A percentile compares a stretch with the other conserved stretches of the same genome.
phyloP scores from a whole-genome alignment of 208 protist species.

The Acanthamoeba rhysodes region DNA sequence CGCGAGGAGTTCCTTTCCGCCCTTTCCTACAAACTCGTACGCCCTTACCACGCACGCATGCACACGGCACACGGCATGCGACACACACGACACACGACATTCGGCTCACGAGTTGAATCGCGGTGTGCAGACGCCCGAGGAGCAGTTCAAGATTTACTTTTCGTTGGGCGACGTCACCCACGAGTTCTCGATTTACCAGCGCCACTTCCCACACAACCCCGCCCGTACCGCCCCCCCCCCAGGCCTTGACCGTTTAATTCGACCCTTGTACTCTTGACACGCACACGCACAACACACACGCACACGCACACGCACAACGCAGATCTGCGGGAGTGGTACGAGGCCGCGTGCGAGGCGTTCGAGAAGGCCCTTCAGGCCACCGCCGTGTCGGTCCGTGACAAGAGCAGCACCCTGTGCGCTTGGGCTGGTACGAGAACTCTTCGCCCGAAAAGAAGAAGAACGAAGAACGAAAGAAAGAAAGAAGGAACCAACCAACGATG shows the following conservation, averaged over 20 bases:
- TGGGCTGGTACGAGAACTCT: not conserved
- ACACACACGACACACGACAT: not conserved
- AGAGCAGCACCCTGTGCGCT: not conserved
- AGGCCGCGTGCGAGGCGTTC: not conserved
- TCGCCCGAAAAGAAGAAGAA: not conserved
- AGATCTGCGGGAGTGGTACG: not conserved
- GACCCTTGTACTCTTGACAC: not conserved
- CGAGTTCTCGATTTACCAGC: not conserved
- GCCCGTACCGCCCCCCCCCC: not conserved
- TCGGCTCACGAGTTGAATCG: not conserved
- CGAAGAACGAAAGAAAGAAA: too few species aligned
- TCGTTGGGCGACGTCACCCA: not conserved
- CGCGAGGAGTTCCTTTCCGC: conserved; percentile 25
- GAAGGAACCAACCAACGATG: too few species aligned
- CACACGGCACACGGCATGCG: not conserved
- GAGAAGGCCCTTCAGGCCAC: not conserved
- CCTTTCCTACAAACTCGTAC: not conserved
- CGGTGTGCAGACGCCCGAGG: not conserved
- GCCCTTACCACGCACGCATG: not conserved
- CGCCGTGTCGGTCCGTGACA: not conserved
- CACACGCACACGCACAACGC: not conserved
- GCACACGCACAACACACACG: too few species aligned
- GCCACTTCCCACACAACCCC: not conserved
- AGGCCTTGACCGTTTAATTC: not conserved
- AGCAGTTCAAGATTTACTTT: not conserved